Base-by-base conservation (phyloP, 2,329 filamentous ascomycete genomes). In the Xylaria sp. region DNA sequence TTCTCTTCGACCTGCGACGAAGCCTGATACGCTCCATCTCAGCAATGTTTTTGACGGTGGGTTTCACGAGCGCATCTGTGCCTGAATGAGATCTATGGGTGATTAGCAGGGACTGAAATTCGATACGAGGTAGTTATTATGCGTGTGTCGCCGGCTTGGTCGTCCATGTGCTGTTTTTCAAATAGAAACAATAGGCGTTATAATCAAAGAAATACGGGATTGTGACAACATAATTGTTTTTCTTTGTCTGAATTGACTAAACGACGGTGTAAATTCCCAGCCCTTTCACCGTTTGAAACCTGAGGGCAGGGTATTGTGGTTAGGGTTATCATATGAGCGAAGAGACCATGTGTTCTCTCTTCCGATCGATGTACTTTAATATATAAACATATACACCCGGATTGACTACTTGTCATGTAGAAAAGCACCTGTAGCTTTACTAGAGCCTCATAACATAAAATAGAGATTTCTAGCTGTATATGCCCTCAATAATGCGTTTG, bases 1-100 rank as follows among this genome's bases (percentile, higher is more conserved):
- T 59, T 19, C 54, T 63, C 10, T 63, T 58, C 6, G 52, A 59
- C 15, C 9, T 44, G 10, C 64, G 29, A 33, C 57, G 27, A 37
- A 13, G 54, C 46, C 58, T 67, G 15, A 67, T 63, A n/a, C 41
- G 47, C n/a, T 67, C 62, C 69, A 71, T 70, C 33, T 31, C 17
- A 17, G n/a, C 3, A 5, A 25, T 27, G 7, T 15, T 52, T n/a
- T 10, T 25, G 3, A 44, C 3, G 10, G 5, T 33, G 4, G 29
- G 17, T 44, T 5, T 47, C 35, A 19, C 27, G 6, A 29, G 17
- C 21, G 9, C 21, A 7, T 31, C 33, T 15, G 11, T 21, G 1
- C n/a, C n/a, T 13, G 21, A 17, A 15, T 17, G 4, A 10, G 8
- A 33, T 33, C n/a, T 10, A 19, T 1, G 25, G 52, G 47, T 27